Conservation (phyloP, 176 grass and related monocot species). For the Themeda triandra region DNA sequence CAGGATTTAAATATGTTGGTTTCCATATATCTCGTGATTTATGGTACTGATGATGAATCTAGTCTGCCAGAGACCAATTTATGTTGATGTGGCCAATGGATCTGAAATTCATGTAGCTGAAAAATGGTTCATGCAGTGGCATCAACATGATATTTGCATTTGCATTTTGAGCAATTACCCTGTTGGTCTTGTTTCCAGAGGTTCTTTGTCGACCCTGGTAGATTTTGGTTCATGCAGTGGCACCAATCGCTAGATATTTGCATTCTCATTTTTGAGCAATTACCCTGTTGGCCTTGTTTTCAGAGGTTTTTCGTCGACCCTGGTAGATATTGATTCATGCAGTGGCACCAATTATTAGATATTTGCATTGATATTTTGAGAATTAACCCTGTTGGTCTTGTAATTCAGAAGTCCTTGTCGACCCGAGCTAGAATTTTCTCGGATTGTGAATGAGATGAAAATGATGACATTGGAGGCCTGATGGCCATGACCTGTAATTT, state of each 20-base stretch:
- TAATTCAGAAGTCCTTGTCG: background rate
- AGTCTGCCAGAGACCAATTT: background rate
- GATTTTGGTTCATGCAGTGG: too few species aligned
- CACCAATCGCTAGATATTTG: background rate
- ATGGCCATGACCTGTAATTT: background rate
- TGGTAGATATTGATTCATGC: too few species aligned
- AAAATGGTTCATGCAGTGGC: background rate
- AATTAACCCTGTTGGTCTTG: background rate
- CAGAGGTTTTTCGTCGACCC: background rate
- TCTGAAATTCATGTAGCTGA: background rate
- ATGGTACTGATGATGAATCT: background rate
- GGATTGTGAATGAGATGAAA: background rate
- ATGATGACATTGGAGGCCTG: background rate
- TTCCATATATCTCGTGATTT: background rate
- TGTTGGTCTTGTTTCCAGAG: too few species aligned
- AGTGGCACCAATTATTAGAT: background rate
- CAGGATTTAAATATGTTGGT: background rate
- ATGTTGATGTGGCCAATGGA: background rate
- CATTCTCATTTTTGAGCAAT: background rate
- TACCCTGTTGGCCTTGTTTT: background rate
- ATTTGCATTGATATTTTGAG: background rate
- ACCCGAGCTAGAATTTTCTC: background rate
- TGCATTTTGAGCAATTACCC: too few species aligned
- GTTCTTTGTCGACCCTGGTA: too few species aligned
- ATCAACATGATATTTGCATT: background rate